Conservation (phyloP, 805 yeast genomes). For the Schwanniomyces occidentalis region DNA sequence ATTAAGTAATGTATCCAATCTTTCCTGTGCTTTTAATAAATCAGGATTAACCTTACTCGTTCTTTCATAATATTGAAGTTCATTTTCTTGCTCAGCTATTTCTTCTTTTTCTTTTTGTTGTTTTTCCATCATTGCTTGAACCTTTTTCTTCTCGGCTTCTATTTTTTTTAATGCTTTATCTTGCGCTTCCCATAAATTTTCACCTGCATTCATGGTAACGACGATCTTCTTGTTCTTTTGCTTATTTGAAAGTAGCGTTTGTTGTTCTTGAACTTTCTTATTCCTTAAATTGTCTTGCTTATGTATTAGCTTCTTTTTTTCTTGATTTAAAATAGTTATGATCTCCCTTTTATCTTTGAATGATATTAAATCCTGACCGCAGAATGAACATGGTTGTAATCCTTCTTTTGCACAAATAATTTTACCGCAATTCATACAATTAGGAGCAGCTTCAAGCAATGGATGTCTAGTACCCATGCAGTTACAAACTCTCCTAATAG, state of each 20-base stretch:
- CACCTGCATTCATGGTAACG: slow-evolving; percentile 56
- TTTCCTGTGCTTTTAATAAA: slow-evolving; percentile 64
- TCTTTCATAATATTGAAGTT: slow-evolving; percentile 39
- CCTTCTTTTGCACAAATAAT: slow-evolving; percentile 91
- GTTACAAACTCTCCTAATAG: slow-evolving; percentile 50
- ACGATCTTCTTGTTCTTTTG: slow-evolving; percentile 50
- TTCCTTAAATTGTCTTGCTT: slow-evolving; percentile 16
- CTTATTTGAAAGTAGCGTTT: slow-evolving; percentile 11
- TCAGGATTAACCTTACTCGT: slow-evolving; percentile 53
- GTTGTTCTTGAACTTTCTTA: slow-evolving; percentile 15
- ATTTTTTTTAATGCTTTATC: slow-evolving; percentile 61
- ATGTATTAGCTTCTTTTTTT: slow-evolving; percentile 41
- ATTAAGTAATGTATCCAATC: slow-evolving; percentile 69
- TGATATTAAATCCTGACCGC: slow-evolving; percentile 68
- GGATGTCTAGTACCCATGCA: slow-evolving; percentile 92
- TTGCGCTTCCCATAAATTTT: slow-evolving; percentile 66
- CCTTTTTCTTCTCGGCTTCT: slow-evolving; percentile 44
- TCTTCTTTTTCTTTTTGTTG: slow-evolving; percentile 28
- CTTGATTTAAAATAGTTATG: slow-evolving; percentile 50
- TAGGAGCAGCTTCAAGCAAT: slow-evolving; percentile 84
- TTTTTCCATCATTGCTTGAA: slow-evolving; percentile 21
- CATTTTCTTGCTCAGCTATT: slow-evolving; percentile 41
- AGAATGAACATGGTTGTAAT: slow-evolving; percentile 81
- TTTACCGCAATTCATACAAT: slow-evolving; percentile 92
- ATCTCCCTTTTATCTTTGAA: slow-evolving; percentile 62